Base-by-base conservation (phyloP, 2,329 filamentous ascomycete genomes). In the Trichoderma koningii region DNA sequence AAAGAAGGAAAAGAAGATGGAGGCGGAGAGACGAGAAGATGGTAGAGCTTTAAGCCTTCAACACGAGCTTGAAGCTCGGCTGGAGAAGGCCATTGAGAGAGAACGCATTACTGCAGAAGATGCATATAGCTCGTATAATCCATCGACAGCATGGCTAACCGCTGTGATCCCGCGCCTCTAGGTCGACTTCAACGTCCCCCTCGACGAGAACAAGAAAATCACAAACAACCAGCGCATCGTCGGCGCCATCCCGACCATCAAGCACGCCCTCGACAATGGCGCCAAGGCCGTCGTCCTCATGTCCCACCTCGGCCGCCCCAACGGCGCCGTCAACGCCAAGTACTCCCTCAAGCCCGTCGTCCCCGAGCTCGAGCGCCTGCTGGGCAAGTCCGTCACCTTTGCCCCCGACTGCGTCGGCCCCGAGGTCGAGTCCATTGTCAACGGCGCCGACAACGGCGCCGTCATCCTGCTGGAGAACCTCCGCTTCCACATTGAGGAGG, bases 161-260 rank as follows among this genome's bases (percentile, higher is more conserved):
- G 47, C 28, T 60, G 52, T 10, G 5, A n/a, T 4, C 5, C 10
- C 2, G 10, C 26, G 9, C 15, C 4, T 5, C 30, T 74, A 97
- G 93, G 94, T 99, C 79, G 95, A 99, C 87, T 99, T 99, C 89
- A 99, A 99, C 82, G 96, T 99, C 65, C 95, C 95, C 70, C 92
- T 99, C 76, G 93, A 99, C 77, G 87, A 84, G 72, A 85, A 95
- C 77, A 96, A 93, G 83, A 93, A 96, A 65, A 87, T 99, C 79
- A 98, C 95, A 79, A 99, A 99, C 87, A 92, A 89, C 82, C 95
- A 99, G 84, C 93, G 95, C 80, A 99, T 99, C 76, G 93, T 92
- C 75, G 96, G 95, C 76, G 95, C 95, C 74, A 82, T 97, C 70
- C 93, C 93, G 74, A 96, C 93, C 74, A 97, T 97, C 85, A 96